Evolutionary conservation across 2,329 filamentous ascomycete species (phyloP).

Genomic region (Neofusicoccum cordaticola): DNA sequence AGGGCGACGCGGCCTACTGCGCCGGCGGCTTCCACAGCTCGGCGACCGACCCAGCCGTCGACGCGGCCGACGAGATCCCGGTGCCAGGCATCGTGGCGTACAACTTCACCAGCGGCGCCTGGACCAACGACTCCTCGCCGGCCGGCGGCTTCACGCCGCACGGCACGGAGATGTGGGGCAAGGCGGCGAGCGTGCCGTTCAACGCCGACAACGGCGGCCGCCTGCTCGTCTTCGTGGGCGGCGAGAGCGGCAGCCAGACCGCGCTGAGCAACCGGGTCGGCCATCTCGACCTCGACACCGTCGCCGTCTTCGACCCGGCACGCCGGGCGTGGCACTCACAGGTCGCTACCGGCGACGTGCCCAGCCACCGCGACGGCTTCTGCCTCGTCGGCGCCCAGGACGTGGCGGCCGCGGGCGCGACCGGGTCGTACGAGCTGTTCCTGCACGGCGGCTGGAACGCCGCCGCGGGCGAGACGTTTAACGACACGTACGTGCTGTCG

Average conservation of each 20-base stretch:
- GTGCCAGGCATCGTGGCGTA: constrained; percentile 6
- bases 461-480: neutral
- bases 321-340: neutral
- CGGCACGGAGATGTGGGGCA: neutral
- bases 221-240: neutral
- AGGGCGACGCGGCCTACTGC: neutral
- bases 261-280: neutral
- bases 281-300: neutral
- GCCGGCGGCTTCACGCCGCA: neutral
- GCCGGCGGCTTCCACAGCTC: neutral
- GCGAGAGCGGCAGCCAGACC: neutral
- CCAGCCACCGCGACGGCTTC: neutral
- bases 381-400: neutral
- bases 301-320: neutral
- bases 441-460: neutral
- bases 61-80: neutral
- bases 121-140: neutral
- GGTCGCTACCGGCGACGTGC: constrained; percentile 3
- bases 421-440: neutral
- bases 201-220: too few relatives aligned
- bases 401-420: neutral
- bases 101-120: neutral
- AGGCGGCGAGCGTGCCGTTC: neutral
- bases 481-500: neutral
- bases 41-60: neutral